A percentile compares a stretch with the other conserved stretches of the same genome.
phyloP scores from a whole-genome alignment of 768 basidiomycete species.

The Podaxis carcinomalis region DNA sequence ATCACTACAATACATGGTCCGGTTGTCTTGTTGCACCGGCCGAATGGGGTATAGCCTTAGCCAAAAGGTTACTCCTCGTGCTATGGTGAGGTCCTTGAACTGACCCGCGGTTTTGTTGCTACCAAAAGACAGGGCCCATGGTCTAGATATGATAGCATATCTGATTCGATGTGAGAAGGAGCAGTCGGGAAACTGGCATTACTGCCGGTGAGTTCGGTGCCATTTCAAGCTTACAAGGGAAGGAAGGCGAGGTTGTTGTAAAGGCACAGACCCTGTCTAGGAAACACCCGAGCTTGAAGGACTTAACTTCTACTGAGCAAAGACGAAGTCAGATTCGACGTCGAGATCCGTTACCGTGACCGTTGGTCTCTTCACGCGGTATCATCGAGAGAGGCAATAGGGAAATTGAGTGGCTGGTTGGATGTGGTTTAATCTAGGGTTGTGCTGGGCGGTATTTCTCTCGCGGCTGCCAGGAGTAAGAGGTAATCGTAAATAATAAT shows the following conservation, averaged over 20 bases:
- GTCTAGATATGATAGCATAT: background rate
- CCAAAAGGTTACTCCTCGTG: background rate
- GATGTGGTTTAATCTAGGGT: background rate
- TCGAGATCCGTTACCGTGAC: conserved; percentile 2
- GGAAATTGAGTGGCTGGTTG: conserved; percentile 6
- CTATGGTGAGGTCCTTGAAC: background rate
- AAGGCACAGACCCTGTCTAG: background rate
- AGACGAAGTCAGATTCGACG: background rate
- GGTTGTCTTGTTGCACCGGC: background rate
- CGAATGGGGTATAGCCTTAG: too few relatives aligned
- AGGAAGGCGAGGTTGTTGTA: background rate
- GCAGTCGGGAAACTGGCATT: background rate
- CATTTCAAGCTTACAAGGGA: conserved; percentile 4
- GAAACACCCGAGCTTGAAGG: background rate
- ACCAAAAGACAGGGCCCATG: background rate
- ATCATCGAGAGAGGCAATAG: background rate
- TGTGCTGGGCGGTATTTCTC: background rate
- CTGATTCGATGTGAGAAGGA: conserved; percentile 7
- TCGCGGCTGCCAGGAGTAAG: conserved; percentile 3
- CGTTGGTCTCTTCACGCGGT: background rate
- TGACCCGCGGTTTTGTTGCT: background rate
- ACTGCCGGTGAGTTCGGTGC: conserved; percentile 11
- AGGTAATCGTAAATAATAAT: conserved; percentile 3
- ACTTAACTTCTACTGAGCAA: background rate
- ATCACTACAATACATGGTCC: background rate